Evolutionary conservation across 176 grass and related monocot genomes (phyloP).

Genomic region (Eleusine indica): DNA sequence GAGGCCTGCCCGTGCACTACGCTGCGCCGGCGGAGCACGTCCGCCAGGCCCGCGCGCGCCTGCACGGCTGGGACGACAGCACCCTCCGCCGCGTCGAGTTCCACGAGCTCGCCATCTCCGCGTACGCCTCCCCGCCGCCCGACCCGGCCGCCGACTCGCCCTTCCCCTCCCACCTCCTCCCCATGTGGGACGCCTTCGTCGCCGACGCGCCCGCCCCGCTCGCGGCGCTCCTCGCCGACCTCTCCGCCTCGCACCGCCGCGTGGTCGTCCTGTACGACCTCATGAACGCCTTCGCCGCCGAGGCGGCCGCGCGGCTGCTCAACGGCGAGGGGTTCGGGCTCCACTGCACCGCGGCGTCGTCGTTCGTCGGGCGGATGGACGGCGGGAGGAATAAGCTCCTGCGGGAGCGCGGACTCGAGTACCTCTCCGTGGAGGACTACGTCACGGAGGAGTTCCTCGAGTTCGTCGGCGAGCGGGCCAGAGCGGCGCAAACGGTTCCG

Average conservation of each 20-base stretch:
- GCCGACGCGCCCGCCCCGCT: constrained; percentile 36
- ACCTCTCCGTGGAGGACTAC: constrained; percentile 11
- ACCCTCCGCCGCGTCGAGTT: constrained; percentile 43
- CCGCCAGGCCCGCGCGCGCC: constrained; percentile 10
- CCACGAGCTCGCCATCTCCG: constrained; percentile 48
- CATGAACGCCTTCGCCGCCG: constrained; percentile 42
- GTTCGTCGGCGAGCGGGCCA: neutral
- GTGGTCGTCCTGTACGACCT: constrained; percentile 58
- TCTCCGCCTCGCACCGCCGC: constrained; percentile 42
- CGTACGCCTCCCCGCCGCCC: constrained; percentile 45
- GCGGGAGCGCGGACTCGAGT: neutral
- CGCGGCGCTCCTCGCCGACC: constrained; percentile 32
- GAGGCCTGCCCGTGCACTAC: constrained; percentile 53
- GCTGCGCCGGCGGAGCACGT: constrained; percentile 11
- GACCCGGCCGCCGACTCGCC: constrained; percentile 21
- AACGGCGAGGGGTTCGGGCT: constrained; percentile 53
- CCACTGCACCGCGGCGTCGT: constrained; percentile 38
- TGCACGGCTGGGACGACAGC: constrained; percentile 32
- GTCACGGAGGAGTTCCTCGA: constrained; percentile 37
- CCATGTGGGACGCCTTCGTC: constrained; percentile 26
- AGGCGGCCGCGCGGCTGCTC: constrained; percentile 37
- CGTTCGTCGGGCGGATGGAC: constrained; percentile 1
- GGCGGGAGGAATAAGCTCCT: constrained; percentile 18
- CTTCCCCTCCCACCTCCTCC: constrained; percentile 56
- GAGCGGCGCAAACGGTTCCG: neutral